These are phyloP conservation scores for Jatropha multifida DNA, from an alignment of 441 rosid species.

Conservation along the genomic window DNA sequence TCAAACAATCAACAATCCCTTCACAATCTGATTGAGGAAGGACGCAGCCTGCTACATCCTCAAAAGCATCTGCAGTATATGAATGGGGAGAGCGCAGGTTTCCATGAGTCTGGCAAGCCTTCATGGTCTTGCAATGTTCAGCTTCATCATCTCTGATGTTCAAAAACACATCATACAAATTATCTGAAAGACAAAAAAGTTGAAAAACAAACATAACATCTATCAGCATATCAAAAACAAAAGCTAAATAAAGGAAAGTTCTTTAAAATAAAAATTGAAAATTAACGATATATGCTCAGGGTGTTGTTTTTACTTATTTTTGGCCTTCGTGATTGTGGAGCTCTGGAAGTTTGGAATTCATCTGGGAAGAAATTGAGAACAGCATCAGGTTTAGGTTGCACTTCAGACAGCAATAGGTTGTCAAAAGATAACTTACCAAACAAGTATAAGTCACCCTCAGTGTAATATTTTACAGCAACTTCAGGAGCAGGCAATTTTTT, in stretches of 20 bases:
- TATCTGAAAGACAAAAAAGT: slow-evolving; percentile 43
- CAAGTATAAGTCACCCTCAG: slow-evolving; percentile 79
- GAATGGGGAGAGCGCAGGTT: slow-evolving; percentile 90
- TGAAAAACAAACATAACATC: neutral
- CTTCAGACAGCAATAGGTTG: neutral
- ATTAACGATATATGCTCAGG: neutral
- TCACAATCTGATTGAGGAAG: slow-evolving; percentile 63
- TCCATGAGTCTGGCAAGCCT: slow-evolving; percentile 83
- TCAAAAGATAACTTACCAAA: slow-evolving; percentile 55
- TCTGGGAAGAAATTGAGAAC: slow-evolving; percentile 41
- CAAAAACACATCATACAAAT: slow-evolving; percentile 79
- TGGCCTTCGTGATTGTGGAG: slow-evolving; percentile 82
- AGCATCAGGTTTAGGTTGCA: slow-evolving; percentile 18
- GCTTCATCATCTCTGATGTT: slow-evolving; percentile 96
- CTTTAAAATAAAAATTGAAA: neutral
- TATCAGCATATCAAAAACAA: neutral
- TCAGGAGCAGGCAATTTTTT: slow-evolving; percentile 79
- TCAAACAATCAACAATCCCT: slow-evolving; percentile 81
- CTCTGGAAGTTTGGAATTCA: slow-evolving; percentile 89
- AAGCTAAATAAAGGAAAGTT: neutral
- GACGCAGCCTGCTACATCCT: slow-evolving; percentile 44
- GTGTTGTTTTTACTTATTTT: slow-evolving; percentile 51
- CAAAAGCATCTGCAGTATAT: slow-evolving; percentile 34
- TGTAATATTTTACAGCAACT: slow-evolving; percentile 81
- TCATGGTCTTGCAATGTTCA: slow-evolving; percentile 95